phyloP scores from a whole-genome alignment of 2,329 filamentous ascomycete genomes.

The Colletotrichum agaves region DNA sequence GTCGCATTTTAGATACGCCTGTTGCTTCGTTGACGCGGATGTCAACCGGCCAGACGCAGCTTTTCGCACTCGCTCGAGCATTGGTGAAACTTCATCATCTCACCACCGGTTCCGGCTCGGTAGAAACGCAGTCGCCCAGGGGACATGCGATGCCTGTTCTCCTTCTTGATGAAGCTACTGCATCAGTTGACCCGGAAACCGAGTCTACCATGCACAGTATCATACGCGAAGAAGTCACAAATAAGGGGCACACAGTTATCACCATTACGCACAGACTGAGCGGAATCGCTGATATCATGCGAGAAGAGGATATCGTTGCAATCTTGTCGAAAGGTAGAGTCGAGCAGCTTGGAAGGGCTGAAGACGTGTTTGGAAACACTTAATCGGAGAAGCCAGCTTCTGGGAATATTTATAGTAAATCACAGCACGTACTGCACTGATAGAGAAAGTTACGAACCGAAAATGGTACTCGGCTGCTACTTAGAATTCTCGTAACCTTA shows the following conservation, averaged over 20 bases:
- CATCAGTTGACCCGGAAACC: not conserved
- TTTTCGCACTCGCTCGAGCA: conserved; percentile 16
- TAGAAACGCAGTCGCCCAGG: not conserved
- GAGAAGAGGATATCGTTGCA: not conserved
- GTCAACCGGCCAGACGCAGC: conserved; percentile 15
- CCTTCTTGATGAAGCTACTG: conserved; percentile 12
- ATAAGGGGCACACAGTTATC: not conserved
- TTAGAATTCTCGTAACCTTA: not conserved
- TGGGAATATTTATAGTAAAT: too few species aligned
- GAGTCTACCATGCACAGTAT: not conserved
- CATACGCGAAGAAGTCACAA: not conserved
- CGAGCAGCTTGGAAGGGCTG: not conserved
- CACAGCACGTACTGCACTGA: too few species aligned
- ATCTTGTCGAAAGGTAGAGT: not conserved
- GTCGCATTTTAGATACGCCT: not conserved
- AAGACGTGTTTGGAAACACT: not conserved
- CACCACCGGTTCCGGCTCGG: not conserved
- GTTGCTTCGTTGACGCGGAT: conserved; percentile 18
- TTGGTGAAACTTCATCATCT: not conserved
- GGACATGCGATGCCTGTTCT: not conserved
- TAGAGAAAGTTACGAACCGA: too few species aligned
- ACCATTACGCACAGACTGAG: not conserved
- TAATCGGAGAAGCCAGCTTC: too few species aligned
- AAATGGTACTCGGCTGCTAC: too few species aligned
- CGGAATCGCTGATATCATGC: not conserved